Evolutionary conservation across 805 yeast genomes (phyloP).

Genomic region (Ogataea zsoltii): DNA sequence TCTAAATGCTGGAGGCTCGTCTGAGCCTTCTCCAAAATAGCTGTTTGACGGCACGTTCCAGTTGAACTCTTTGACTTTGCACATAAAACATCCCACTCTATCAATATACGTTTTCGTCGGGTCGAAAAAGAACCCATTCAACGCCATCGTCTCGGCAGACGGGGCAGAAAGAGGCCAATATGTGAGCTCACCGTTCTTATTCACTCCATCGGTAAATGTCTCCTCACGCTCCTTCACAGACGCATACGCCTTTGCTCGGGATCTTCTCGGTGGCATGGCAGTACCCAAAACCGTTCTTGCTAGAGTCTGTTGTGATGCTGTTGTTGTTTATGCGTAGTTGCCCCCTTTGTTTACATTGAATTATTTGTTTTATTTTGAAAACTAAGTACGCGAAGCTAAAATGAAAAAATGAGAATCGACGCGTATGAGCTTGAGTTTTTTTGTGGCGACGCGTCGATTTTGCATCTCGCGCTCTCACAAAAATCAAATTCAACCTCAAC

Average conservation of each 20-base stretch:
- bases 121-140: constrained; percentile 60
- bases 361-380: neutral
- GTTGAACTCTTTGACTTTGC: constrained; percentile 54
- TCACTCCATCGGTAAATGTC: constrained; percentile 19
- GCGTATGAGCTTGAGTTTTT: too few species aligned
- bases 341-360: neutral
- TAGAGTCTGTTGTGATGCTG: neutral
- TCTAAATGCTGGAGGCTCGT: constrained; percentile 21
- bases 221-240: constrained; percentile 22
- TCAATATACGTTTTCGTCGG: constrained; percentile 49
- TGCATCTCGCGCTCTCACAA: neutral
- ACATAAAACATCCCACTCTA: constrained; percentile 58
- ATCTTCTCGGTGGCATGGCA: constrained; percentile 10
- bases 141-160: constrained; percentile 40
- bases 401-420: neutral
- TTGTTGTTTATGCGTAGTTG: neutral
- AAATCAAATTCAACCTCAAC: neutral
- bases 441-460: too few species aligned
- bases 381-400: neutral
- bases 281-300: neutral
- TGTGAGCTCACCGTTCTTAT: constrained; percentile 24
- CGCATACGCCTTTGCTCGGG: constrained; percentile 6
- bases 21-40: constrained; percentile 8
- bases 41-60: constrained; percentile 41
- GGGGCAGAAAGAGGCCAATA: constrained; percentile 35